Evolutionary conservation across 306 rosid species (phyloP).

Genomic region (Cercis canadensis): DNA sequence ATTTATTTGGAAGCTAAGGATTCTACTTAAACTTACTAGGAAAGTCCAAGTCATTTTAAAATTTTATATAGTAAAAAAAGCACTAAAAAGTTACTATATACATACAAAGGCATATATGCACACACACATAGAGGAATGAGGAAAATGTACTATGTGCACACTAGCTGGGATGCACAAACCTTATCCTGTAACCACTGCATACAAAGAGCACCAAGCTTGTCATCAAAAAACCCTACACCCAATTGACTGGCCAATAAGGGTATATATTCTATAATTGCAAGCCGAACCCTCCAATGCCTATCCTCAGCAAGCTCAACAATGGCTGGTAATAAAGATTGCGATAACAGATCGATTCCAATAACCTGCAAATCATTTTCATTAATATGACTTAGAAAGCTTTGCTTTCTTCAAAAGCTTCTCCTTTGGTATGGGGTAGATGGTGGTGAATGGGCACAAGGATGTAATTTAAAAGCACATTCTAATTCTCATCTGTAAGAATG

Average conservation of each 20-base stretch:
- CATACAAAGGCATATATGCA: neutral
- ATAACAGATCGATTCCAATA: slow-evolving; percentile 92
- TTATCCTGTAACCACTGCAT: slow-evolving; percentile 99
- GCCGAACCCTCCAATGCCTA: slow-evolving; percentile 98
- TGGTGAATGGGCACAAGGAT: neutral
- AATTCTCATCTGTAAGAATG: neutral
- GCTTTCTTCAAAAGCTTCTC: neutral
- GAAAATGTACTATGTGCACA: neutral
- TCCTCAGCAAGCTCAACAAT: slow-evolving; percentile 99
- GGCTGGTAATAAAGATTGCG: slow-evolving; percentile 96
- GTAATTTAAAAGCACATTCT: slow-evolving; percentile 15
- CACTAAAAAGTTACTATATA: neutral
- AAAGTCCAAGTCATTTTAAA: neutral
- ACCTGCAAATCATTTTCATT: slow-evolving; percentile 60
- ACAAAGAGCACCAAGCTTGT: slow-evolving; percentile 96
- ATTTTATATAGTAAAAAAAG: neutral
- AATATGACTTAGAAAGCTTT: slow-evolving; percentile 24
- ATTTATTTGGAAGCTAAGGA: too few relatives aligned
- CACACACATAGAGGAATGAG: neutral
- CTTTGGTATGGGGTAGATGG: slow-evolving; percentile 10
- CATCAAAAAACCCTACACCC: slow-evolving; percentile 96
- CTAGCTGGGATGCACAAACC: slow-evolving; percentile 55
- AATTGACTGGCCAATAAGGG: slow-evolving; percentile 95
- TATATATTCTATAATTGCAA: slow-evolving; percentile 95
- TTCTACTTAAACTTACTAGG: neutral